Percentiles rank a stretch among this genome's conserved stretches.
phyloP scores from a whole-genome alignment of 2,329 filamentous ascomycete genomes.

The Fusarium xylarioides region DNA sequence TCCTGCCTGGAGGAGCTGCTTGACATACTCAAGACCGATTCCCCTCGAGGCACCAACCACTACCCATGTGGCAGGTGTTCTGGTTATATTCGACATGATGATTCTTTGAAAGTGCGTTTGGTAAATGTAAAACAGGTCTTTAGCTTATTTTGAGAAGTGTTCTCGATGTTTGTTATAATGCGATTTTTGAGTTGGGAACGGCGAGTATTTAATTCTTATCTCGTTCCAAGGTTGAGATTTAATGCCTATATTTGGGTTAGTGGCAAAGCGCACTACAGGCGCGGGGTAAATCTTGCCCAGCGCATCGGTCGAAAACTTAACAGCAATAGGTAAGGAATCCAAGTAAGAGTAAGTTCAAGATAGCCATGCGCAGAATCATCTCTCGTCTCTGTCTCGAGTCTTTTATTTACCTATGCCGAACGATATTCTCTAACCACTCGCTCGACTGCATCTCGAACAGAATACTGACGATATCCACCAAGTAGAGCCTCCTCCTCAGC shows the following conservation, averaged over 20 bases:
- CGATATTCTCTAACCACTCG: neutral
- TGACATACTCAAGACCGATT: neutral
- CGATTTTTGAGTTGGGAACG: too few relatives aligned
- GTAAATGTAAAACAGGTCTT: fast-evolving
- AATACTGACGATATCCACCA: neutral
- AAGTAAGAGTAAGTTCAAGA: too few relatives aligned
- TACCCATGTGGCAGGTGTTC: neutral
- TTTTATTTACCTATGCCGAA: neutral
- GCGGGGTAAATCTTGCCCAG: neutral
- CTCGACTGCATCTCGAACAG: neutral
- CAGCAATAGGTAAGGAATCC: too few relatives aligned
- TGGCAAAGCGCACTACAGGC: fast-evolving
- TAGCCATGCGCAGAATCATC: too few relatives aligned
- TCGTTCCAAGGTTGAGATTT: fast-evolving
- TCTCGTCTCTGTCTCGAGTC: too few relatives aligned
- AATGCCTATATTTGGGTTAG: neutral
- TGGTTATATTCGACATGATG: neutral
- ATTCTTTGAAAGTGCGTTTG: fast-evolving
- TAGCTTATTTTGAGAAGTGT: fast-evolving
- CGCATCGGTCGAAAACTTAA: too few relatives aligned
- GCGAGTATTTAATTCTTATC: neutral
- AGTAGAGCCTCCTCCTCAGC: neutral
- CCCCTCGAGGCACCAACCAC: neutral
- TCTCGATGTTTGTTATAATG: fast-evolving
- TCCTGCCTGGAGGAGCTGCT: neutral